phyloP scores from a whole-genome alignment of 2,329 filamentous ascomycete species.

The Trichophyton verrucosum region DNA sequence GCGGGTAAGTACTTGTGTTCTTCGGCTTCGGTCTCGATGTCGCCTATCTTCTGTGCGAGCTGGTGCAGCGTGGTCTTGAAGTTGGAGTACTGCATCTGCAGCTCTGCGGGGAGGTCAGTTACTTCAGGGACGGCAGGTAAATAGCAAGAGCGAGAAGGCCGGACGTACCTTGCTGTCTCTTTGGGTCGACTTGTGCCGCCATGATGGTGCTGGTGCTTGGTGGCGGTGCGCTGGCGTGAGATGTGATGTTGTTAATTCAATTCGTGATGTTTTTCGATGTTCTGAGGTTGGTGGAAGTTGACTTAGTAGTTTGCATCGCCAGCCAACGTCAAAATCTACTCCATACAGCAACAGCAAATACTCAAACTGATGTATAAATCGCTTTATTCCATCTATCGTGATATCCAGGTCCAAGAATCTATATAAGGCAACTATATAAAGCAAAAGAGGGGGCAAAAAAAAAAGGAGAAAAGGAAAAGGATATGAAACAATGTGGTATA shows the following conservation, averaged over 20 bases:
- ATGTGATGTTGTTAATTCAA: too few relatives aligned
- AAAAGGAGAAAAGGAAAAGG: neutral
- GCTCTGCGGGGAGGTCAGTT: constrained; percentile 24
- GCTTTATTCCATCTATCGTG: neutral
- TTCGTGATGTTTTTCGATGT: too few relatives aligned
- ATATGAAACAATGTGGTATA: neutral
- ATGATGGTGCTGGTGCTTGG: constrained; percentile 21
- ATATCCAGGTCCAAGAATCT: neutral
- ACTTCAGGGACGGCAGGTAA: neutral
- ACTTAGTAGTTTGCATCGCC: too few relatives aligned
- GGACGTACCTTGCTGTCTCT: constrained; percentile 37
- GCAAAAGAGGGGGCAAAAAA: neutral
- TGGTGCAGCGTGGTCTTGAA: constrained; percentile 68
- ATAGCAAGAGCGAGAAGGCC: neutral
- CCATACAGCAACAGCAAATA: too few relatives aligned
- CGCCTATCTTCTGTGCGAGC: constrained; percentile 89
- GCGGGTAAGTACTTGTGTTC: constrained; percentile 73
- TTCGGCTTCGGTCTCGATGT: constrained; percentile 93
- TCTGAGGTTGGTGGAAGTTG: too few relatives aligned
- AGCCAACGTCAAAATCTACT: too few relatives aligned
- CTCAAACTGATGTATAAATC: neutral
- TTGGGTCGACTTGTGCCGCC: constrained; percentile 30
- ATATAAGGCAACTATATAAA: neutral
- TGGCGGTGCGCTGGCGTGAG: too few relatives aligned
- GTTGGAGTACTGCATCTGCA: constrained; percentile 39